Base-by-base conservation (phyloP, 495 filamentous ascomycete genomes). In the Aspergillus funiculosus region DNA sequence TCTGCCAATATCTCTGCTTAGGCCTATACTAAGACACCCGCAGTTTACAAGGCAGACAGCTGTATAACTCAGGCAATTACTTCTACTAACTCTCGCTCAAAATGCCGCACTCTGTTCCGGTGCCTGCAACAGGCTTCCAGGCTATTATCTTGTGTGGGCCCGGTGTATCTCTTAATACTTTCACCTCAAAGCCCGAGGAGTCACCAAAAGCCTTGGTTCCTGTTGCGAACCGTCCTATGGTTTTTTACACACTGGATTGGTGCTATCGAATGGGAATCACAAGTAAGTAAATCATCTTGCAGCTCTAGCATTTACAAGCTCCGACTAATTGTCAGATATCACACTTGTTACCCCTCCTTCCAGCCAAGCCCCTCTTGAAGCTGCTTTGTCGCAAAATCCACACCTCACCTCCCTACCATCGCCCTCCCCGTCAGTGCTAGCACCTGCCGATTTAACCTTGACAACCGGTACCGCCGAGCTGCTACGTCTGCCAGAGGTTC, bases 181-280 rank as follows among this genome's bases (percentile, higher is more conserved):
- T 97, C 66, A 95, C 89, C 2, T 81, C 87, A 6, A 87, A 85
- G 43, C 84, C 90, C 4, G 84, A 91, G 62, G 87, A 94, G 56
- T 82, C 83, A 44, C 90, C 90, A 3, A 98, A 97, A 68, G 86
- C 86, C 36, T 77, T 98, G 6, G 70, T 97, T 19, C 89, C 89
- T 6, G 85, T 97, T 40, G 92, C 91, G 44, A 97, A 97, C 65
- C 74, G 89, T 44, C 91, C 91, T 0, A 95, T 97, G 92, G 78
- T 98, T 25, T 95, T 84, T 80, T 97, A 95, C 63, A 81, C 87
- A 0, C 72, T 98, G 34, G 88, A 95, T 49, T 96, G 86, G 69
- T 94, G 89, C 57, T 85, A 89, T 61, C 74, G 87, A 13, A 83
- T 84, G 61, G 89, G 88, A 48, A 80, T 95, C 47, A 85, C 83